Evolutionary conservation across 108 stramenopile species (phyloP).

Genomic region (Cyclotella sp.): DNA sequence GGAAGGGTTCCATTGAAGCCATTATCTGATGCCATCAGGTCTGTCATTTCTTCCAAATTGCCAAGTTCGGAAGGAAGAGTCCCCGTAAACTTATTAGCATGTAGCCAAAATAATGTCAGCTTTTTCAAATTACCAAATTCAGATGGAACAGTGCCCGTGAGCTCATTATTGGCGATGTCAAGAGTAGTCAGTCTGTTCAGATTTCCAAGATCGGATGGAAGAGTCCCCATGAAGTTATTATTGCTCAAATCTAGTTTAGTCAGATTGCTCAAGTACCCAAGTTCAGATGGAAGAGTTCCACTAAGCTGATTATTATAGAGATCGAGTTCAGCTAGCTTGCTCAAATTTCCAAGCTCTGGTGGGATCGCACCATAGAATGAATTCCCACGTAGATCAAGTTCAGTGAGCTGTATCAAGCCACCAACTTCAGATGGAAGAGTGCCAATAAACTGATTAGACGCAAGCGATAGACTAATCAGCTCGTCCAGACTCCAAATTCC

Average conservation of each 20-base stretch:
- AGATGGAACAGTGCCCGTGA: neutral
- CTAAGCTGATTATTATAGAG: neutral
- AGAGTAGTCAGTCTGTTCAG: neutral
- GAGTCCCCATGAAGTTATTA: neutral
- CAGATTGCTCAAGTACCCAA: neutral
- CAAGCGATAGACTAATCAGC: no score
- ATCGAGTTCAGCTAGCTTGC: neutral
- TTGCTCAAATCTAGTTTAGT: neutral
- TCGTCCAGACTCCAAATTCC: no score
- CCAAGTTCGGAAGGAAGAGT: neutral
- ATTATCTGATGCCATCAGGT: neutral
- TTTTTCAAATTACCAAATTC: neutral
- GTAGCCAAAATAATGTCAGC: neutral
- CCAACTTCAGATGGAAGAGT: neutral
- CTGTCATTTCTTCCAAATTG: neutral
- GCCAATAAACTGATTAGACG: no score
- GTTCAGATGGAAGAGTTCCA: neutral
- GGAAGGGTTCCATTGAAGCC: neutral
- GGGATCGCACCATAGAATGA: neutral
- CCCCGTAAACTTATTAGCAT: neutral
- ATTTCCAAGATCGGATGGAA: conserved; percentile 7
- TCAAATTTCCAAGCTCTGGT: neutral
- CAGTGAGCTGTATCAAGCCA: neutral
- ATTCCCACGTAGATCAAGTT: neutral
- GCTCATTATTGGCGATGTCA: neutral